phyloP scores from a whole-genome alignment of 768 basidiomycete genomes.

The Collybia nuda region DNA sequence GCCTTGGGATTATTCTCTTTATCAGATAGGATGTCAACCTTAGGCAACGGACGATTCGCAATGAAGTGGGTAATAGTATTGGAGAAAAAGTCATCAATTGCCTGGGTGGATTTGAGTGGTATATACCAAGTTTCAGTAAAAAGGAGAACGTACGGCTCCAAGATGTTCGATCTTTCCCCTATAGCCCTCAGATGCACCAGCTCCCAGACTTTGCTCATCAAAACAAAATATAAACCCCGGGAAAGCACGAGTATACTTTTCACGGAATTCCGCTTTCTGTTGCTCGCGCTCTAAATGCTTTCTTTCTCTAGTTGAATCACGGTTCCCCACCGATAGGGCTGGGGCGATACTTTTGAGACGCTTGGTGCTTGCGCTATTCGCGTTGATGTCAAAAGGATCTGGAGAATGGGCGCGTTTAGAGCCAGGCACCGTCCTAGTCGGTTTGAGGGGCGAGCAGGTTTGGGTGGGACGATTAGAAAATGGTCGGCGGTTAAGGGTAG shows the following conservation, averaged over 20 bases:
- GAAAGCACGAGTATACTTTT: constrained; percentile 86
- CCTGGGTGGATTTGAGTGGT: constrained; percentile 39
- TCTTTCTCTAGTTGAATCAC: constrained; percentile 44
- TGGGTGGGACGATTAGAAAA: constrained; percentile 41
- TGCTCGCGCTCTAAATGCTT: constrained; percentile 51
- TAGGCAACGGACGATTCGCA: constrained; percentile 52
- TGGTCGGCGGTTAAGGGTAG: constrained; percentile 49
- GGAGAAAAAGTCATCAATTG: constrained; percentile 87
- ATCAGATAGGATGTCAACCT: constrained; percentile 37
- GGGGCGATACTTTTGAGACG: constrained; percentile 38
- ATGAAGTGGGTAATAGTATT: constrained; percentile 86
- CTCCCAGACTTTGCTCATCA: constrained; percentile 57
- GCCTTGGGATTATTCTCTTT: constrained; percentile 65
- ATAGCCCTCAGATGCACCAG: constrained; percentile 40
- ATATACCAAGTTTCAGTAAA: neutral
- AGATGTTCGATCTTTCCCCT: constrained; percentile 61
- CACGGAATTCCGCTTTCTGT: constrained; percentile 69
- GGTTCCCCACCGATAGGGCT: constrained; percentile 13
- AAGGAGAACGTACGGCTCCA: constrained; percentile 65
- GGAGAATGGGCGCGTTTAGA: constrained; percentile 53
- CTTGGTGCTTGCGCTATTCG: constrained; percentile 28
- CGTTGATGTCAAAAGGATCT: constrained; percentile 37
- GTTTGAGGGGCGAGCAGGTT: constrained; percentile 27
- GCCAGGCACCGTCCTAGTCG: constrained; percentile 26
- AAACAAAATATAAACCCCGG: constrained; percentile 85